Conservation (phyloP, 495 filamentous ascomycete genomes). For the Haplographium delicatum region DNA sequence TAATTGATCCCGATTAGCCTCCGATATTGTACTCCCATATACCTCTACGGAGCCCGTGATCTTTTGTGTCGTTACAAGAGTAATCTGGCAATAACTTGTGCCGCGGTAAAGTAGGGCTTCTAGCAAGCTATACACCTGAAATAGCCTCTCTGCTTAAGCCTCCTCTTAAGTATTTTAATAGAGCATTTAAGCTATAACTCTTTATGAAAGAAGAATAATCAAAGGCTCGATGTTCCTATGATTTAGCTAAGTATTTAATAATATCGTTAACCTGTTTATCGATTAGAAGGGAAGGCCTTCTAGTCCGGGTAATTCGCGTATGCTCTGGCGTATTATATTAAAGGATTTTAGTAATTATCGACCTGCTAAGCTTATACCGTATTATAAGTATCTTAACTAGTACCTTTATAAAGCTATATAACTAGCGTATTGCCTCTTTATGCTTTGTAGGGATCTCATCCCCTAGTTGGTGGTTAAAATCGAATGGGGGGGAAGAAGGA, state of each 20-base stretch:
- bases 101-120: background rate
- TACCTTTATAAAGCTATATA: background rate
- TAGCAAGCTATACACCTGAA: background rate
- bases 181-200: background rate
- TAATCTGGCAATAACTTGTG: background rate
- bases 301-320: background rate
- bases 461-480: background rate
- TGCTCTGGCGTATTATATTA: background rate
- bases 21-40: too few species aligned
- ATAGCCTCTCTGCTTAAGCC: too few species aligned
- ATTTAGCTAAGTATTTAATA: background rate
- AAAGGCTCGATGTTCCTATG: background rate
- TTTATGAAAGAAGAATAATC: background rate
- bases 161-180: background rate
- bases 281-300: background rate
- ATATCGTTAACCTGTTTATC: background rate
- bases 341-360: background rate
- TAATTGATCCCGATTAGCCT: too few species aligned
- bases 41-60: too few species aligned
- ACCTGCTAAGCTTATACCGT: background rate
- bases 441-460: background rate
- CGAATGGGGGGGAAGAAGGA: background rate
- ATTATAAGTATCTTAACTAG: background rate
- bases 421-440: background rate
- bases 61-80: too few species aligned